phyloP scores from a whole-genome alignment of 108 stramenopile genomes.

The Skeletonema menzelii region DNA sequence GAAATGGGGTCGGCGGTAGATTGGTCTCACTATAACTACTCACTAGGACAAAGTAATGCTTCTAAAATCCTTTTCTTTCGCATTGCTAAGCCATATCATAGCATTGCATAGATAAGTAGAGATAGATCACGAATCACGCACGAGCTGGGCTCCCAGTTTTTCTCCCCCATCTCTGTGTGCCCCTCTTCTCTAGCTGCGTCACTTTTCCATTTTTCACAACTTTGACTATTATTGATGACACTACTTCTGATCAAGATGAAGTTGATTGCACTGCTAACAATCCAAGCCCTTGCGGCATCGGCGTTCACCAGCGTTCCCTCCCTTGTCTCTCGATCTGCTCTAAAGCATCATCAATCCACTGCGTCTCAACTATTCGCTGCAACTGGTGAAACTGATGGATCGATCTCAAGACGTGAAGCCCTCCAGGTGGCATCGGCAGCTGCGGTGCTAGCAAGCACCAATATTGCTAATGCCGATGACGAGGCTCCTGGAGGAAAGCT shows the following conservation, averaged over 20 bases:
- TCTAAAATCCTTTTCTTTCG: too few species aligned
- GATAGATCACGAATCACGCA: too few species aligned
- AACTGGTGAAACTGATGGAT: background rate
- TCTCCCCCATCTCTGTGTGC: too few species aligned
- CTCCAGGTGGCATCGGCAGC: constrained; percentile 6
- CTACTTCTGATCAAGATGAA: constrained; percentile 5
- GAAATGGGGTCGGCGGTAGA: too few species aligned
- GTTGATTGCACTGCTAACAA: constrained; percentile 12
- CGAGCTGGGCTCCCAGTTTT: too few species aligned
- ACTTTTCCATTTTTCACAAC: too few species aligned
- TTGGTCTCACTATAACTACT: too few species aligned
- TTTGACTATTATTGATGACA: too few species aligned
- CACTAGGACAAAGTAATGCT: too few species aligned
- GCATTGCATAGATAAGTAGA: too few species aligned
- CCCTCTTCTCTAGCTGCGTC: too few species aligned
- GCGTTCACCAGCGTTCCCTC: constrained; percentile 22
- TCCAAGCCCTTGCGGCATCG: constrained; percentile 13
- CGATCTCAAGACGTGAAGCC: constrained; percentile 23
- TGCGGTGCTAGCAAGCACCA: background rate
- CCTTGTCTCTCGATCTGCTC: background rate
- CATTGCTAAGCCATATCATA: too few species aligned
- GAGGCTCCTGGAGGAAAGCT: constrained; percentile 20
- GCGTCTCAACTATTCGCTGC: constrained; percentile 10
- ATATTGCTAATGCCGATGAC: constrained; percentile 23
- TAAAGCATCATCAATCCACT: background rate